These are phyloP conservation scores for Eucalyptus viminalis DNA, from an alignment of 345 rosid genomes.

Conservation along the genomic window DNA sequence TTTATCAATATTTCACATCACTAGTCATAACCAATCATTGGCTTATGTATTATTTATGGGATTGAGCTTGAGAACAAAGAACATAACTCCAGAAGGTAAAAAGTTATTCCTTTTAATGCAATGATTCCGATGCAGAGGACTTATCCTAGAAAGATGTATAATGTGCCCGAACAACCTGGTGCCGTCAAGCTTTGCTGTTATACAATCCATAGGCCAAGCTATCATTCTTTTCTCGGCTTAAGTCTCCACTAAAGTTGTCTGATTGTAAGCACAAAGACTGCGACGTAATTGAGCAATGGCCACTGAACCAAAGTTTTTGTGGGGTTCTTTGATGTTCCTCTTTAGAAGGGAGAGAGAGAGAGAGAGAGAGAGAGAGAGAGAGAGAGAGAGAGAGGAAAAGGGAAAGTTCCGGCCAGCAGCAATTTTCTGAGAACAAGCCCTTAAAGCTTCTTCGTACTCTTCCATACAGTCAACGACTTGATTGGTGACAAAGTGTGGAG, in stretches of 20 bases:
- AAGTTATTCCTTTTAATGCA: background rate
- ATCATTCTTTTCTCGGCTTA: background rate
- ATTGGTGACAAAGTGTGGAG: background rate
- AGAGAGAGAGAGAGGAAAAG: too few species aligned
- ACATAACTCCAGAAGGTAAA: background rate
- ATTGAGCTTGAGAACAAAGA: background rate
- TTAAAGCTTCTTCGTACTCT: background rate
- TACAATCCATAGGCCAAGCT: background rate
- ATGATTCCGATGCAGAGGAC: background rate
- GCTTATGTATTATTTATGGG: background rate
- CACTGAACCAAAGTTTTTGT: background rate
- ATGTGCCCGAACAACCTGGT: background rate
- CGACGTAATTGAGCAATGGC: background rate
- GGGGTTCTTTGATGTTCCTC: background rate
- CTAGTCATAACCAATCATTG: too few species aligned
- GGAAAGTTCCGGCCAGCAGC: background rate
- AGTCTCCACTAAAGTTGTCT: background rate
- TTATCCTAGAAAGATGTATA: background rate
- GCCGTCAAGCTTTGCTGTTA: background rate
- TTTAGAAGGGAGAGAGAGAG: background rate
- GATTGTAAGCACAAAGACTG: background rate
- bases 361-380: too few species aligned
- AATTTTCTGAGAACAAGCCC: background rate
- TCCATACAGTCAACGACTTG: background rate
- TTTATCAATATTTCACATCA: too few species aligned